A percentile compares a stretch with the other conserved stretches of the same genome.
Conservation (phyloP, 2,329 filamentous ascomycete species). For the Arthrobotrys sphaeroides region DNA sequence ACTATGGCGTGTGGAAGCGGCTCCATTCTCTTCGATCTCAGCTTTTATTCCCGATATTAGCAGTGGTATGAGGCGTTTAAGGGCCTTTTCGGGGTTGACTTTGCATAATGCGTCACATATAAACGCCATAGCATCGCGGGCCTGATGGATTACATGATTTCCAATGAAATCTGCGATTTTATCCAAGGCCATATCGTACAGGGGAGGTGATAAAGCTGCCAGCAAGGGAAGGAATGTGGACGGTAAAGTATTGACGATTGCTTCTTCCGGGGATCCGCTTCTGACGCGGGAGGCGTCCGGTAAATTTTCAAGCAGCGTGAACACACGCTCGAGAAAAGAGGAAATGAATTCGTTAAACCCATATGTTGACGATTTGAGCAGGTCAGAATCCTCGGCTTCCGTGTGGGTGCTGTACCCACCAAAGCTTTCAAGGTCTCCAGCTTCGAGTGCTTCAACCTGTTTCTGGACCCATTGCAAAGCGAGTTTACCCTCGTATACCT, state of each 20-base stretch:
- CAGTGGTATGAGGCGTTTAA: conserved; percentile 90
- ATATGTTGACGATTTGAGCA: conserved; percentile 91
- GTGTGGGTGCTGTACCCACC: conserved; percentile 83
- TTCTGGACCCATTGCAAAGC: conserved; percentile 77
- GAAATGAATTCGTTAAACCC: conserved; percentile 92
- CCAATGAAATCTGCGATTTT: conserved; percentile 92
- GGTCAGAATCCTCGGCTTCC: conserved; percentile 85
- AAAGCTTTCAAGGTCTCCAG: conserved; percentile 84
- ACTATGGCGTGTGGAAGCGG: conserved; percentile 91
- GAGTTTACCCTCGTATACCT: conserved; percentile 72
- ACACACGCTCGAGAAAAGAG: conserved; percentile 90
- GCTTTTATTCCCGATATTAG: conserved; percentile 90
- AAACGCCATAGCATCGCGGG: conserved; percentile 97
- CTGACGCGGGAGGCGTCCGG: conserved; percentile 88
- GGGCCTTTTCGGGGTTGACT: conserved; percentile 89
- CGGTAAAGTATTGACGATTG: conserved; percentile 93
- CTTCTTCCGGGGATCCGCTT: conserved; percentile 92
- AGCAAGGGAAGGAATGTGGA: conserved; percentile 90
- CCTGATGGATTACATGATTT: conserved; percentile 95
- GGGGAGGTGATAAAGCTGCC: conserved; percentile 86
- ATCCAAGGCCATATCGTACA: conserved; percentile 89
- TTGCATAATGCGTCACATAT: conserved; percentile 97
- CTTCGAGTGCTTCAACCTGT: conserved; percentile 94
- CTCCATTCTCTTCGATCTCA: conserved; percentile 96
- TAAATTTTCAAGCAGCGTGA: conserved; percentile 92